Evolutionary conservation across 768 basidiomycete genomes (phyloP).

Genomic region (Lactarius tabidus): DNA sequence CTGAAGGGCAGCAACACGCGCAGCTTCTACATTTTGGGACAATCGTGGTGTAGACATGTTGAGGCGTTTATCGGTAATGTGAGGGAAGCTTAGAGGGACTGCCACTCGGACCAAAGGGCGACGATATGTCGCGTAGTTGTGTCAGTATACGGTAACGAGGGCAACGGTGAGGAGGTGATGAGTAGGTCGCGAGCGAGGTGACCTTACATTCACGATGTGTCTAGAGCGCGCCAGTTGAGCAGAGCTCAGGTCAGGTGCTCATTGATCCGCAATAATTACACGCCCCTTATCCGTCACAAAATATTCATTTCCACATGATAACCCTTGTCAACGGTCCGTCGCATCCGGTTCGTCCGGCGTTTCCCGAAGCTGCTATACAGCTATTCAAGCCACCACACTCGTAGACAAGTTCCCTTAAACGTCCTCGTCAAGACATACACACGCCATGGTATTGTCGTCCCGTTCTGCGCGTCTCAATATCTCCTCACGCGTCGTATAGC

Average conservation of each 20-base stretch:
- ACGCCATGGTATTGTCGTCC: constrained; percentile 12
- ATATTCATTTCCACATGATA: neutral
- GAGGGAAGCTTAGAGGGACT: neutral
- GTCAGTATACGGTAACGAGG: constrained; percentile 5
- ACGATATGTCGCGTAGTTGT: neutral
- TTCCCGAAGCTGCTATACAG: constrained; percentile 18
- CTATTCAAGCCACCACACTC: constrained; percentile 13
- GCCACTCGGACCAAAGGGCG: neutral
- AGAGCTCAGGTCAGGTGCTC: constrained; percentile 1
- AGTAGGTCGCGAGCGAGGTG: neutral
- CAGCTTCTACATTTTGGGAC: constrained; percentile 56
- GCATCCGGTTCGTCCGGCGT: neutral
- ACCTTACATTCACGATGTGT: constrained; percentile 14
- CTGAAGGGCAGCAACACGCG: constrained; percentile 82
- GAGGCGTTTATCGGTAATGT: neutral
- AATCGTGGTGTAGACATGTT: constrained; percentile 36
- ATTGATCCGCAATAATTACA: neutral
- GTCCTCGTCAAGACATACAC: neutral
- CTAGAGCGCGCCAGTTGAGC: constrained; percentile 9
- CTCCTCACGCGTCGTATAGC: constrained; percentile 43
- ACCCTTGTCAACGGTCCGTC: too few relatives aligned
- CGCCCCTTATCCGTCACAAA: neutral
- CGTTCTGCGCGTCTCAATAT: neutral
- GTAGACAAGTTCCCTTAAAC: neutral
- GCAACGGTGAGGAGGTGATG: neutral